Percentiles rank a stretch among this genome's conserved stretches.
These are phyloP conservation scores for Saccharomyces hybrid DNA, from an alignment of 1,139 yeast species.

Conservation along the genomic window DNA sequence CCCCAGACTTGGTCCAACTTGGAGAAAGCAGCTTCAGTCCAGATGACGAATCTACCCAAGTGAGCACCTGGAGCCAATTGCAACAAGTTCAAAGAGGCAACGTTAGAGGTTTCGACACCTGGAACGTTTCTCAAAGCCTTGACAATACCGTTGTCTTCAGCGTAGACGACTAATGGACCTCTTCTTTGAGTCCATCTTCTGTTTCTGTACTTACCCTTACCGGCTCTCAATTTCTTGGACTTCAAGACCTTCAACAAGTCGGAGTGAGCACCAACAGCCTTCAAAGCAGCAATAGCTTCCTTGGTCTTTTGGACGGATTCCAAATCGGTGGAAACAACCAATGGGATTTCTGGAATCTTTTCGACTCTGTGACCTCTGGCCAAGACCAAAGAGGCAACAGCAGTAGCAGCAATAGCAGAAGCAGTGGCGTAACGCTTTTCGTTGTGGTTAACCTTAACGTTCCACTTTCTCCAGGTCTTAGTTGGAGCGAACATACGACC, in stretches of 20 bases:
- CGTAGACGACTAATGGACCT: slow-evolving; percentile 99
- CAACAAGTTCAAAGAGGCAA: slow-evolving; percentile 86
- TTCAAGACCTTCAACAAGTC: slow-evolving; percentile 97
- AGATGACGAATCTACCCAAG: slow-evolving; percentile 98
- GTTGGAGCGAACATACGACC: slow-evolving; percentile 99
- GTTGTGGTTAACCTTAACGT: slow-evolving; percentile 99
- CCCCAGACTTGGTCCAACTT: slow-evolving; percentile 97
- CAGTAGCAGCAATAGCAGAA: slow-evolving; percentile 98
- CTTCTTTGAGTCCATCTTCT: slow-evolving; percentile 99
- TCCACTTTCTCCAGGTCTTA: slow-evolving; percentile 99
- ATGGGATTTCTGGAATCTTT: slow-evolving; percentile 96
- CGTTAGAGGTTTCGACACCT: slow-evolving; percentile 97
- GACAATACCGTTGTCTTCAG: slow-evolving; percentile 94
- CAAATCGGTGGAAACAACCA: slow-evolving; percentile 89
- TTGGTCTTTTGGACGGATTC: slow-evolving; percentile 94
- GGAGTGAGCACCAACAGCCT: slow-evolving; percentile 98
- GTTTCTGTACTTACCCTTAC: slow-evolving; percentile 99
- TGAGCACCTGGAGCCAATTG: slow-evolving; percentile 99
- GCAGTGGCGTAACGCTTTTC: slow-evolving; percentile 99
- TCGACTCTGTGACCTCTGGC: slow-evolving; percentile 99
- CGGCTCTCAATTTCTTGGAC: slow-evolving; percentile 98
- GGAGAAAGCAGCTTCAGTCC: slow-evolving; percentile 98
- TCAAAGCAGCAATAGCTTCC: slow-evolving; percentile 97
- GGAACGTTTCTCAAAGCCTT: slow-evolving; percentile 99
- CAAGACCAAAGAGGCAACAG: slow-evolving; percentile 94